Conservation (phyloP, 2,329 filamentous ascomycete genomes). For the Cytospora paraplurivora region DNA sequence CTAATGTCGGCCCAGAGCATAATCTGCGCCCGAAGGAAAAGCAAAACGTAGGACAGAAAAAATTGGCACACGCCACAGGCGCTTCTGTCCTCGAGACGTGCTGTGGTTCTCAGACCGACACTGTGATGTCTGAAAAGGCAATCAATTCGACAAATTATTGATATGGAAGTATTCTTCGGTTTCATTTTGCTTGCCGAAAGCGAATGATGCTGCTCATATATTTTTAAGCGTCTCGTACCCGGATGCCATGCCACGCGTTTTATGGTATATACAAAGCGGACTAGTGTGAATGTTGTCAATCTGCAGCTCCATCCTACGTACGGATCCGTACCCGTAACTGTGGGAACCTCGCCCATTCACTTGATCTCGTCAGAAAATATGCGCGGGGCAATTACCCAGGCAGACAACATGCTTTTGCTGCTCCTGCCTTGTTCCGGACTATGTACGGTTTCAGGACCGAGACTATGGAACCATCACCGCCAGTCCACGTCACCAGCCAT, state of each 20-base stretch:
- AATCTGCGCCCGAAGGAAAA: not conserved
- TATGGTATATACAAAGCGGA: constrained; percentile 13
- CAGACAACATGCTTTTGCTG: constrained; percentile 12
- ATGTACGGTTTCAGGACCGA: constrained; percentile 15
- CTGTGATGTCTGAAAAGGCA: not conserved
- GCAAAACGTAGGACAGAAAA: not conserved
- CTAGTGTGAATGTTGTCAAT: constrained; percentile 24
- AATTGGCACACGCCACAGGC: not conserved
- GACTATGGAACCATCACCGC: constrained; percentile 18
- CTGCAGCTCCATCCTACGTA: constrained; percentile 26
- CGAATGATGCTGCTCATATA: not conserved
- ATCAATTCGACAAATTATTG: not conserved
- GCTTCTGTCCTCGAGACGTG: not conserved
- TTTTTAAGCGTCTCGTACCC: constrained; percentile 7
- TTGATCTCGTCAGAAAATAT: constrained; percentile 11
- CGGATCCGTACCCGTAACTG: constrained; percentile 16
- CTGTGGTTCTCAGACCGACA: not conserved
- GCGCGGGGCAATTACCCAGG: constrained; percentile 14
- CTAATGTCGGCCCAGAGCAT: not conserved
- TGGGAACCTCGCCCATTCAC: constrained; percentile 7
- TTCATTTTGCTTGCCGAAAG: not conserved
- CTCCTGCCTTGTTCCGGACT: constrained; percentile 9
- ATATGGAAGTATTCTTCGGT: not conserved
- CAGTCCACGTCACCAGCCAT: constrained; percentile 24
- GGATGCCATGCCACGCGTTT: constrained; percentile 19